phyloP scores from a whole-genome alignment of 129 eudicot species.

The Flaveria ramosissima region DNA sequence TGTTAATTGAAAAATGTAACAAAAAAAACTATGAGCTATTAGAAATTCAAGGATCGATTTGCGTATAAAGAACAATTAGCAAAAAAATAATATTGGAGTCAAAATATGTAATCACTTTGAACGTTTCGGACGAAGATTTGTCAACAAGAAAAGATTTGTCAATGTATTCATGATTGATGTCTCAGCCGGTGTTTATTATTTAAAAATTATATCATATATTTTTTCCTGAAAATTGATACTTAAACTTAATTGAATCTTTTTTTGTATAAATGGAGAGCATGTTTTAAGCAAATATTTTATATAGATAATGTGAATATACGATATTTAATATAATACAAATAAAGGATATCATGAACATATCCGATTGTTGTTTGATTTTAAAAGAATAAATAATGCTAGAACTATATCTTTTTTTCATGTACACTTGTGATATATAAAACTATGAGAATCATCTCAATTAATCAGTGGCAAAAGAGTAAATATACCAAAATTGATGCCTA shows the following conservation, averaged over 20 bases:
- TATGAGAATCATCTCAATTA: too few relatives aligned
- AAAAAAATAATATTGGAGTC: conserved; percentile 8
- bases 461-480: too few relatives aligned
- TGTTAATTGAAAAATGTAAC: too few relatives aligned
- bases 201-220: not conserved
- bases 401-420: too few relatives aligned
- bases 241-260: conserved; percentile 3
- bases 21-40: too few relatives aligned
- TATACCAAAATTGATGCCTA: too few relatives aligned
- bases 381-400: not conserved
- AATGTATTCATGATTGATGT: conserved; percentile 22
- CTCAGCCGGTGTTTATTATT: not conserved
- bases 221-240: too few relatives aligned
- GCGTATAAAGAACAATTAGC: not conserved
- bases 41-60: not conserved
- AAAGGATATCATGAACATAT: not conserved
- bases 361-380: not conserved
- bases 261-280: conserved; percentile 19
- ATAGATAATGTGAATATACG: not conserved
- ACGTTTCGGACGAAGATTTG: conserved; percentile 31
- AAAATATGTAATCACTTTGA: conserved; percentile 26
- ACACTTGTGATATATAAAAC: too few relatives aligned
- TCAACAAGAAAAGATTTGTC: conserved; percentile 30
- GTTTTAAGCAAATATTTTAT: conserved; percentile 5
- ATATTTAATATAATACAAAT: conserved; percentile 1